Evolutionary conservation across 2,329 filamentous ascomycete species (phyloP).

Genomic region (Paraphaeosphaeria minitans): DNA sequence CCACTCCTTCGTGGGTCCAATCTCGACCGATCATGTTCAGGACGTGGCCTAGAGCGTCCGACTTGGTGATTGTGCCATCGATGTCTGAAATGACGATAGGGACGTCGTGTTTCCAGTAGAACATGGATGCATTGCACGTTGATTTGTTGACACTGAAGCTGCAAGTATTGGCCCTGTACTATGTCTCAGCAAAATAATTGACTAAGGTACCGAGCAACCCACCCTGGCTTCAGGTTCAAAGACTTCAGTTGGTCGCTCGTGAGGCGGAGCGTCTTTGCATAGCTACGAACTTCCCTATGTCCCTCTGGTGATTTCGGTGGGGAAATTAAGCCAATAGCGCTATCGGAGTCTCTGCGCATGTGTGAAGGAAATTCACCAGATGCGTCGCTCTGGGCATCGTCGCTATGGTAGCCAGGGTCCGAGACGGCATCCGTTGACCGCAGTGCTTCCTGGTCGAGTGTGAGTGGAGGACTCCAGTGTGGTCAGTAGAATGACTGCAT

Average conservation of each 20-base stretch:
- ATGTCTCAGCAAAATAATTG: neutral
- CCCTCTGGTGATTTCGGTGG: conserved; percentile 60
- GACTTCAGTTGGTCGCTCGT: conserved; percentile 95
- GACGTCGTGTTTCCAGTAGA: conserved; percentile 86
- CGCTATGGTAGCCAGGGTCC: conserved; percentile 94
- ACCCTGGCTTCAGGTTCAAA: conserved; percentile 77
- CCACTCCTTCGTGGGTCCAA: conserved; percentile 96
- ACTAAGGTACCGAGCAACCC: neutral
- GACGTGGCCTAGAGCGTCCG: conserved; percentile 90
- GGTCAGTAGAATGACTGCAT: neutral
- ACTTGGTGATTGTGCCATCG: conserved; percentile 98
- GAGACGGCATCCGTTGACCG: conserved; percentile 80
- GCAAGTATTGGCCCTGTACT: conserved; percentile 74
- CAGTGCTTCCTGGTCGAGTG: conserved; percentile 45
- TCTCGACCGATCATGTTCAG: conserved; percentile 96
- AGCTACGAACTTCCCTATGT: conserved; percentile 75
- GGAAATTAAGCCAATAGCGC: conserved; percentile 69
- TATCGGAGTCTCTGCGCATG: conserved; percentile 70
- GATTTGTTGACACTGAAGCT: conserved; percentile 96
- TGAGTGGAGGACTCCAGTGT: neutral
- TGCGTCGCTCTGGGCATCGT: conserved; percentile 69
- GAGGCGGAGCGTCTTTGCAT: conserved; percentile 92
- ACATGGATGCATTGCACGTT: conserved; percentile 91
- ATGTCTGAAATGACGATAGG: conserved; percentile 99
- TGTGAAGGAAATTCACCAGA: conserved; percentile 59